Evolutionary conservation across 2,329 filamentous ascomycete genomes (phyloP), one percentile per base, ranked within the genome.

Genomic region (Microdochium trichocladiopsis): DNA sequence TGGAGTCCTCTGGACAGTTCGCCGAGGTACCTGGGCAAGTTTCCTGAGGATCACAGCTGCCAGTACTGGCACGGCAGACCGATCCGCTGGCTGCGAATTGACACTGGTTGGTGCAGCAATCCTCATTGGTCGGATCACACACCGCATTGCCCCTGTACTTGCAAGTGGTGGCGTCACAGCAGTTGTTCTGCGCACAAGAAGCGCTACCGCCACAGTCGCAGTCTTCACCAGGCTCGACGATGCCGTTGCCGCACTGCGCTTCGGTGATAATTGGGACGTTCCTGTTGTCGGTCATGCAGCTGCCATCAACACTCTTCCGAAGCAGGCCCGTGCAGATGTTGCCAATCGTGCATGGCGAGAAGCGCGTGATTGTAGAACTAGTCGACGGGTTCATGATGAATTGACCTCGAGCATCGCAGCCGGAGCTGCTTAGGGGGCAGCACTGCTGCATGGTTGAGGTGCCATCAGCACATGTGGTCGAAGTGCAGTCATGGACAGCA

Each of bases 381-480:
- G 93, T 94, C 11, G 88, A 94, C 0, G 94, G 94, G 66, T 97
- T 97, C 94, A 99, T 99, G 69, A 99, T 91, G 71, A 84, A 99
- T 54, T 78, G 70, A n/a, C 82, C 86, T 43, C 77, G 73, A 22
- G 94, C 94, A 67, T 95, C 77, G 67, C 94, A 99, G 0, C 72
- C 77, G 43, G 56, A 67, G 9, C 73, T 63, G 59, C 77, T 87
- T 8, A 96, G 74, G 0, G 92, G 94, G 61, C 94, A 99, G 69
- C 94, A 99, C 60, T 79, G 70, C 59, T 77, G 77, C 51, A 66
- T 69, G 10, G 67, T 65, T 6, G 68, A 68, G 36, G 82, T 80
- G 21, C 80, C 76, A 54, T 89, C 78, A 6, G 63, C 61, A 65
- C 93, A 97, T 2, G 86, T 79, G n/a, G 69, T 56, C 0, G 74